Evolutionary conservation across 2,329 filamentous ascomycete species (phyloP), one percentile per base, ranked within the genome.

Genomic region (Pezicula neosporulosa): DNA sequence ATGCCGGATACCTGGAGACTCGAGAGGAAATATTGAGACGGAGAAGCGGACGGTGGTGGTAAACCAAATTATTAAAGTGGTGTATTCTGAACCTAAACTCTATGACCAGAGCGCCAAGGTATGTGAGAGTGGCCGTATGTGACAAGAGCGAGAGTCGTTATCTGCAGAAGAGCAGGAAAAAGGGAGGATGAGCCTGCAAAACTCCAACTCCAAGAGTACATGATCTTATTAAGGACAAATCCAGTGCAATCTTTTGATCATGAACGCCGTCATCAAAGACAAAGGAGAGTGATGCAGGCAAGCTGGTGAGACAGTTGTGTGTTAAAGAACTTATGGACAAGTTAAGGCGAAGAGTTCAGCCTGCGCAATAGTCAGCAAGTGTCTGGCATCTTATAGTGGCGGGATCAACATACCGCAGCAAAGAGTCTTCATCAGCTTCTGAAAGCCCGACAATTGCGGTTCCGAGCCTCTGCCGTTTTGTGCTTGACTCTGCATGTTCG

Each of bases 361-460:
- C 63, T 66, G 41, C 30, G 27, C 24, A 43, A n/a, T 46, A 50
- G 50, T 62, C 21, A 63, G 60, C 48, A 36, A 21, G 47, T 33
- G 18, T 44, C 24, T 33, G 18, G 44, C 27, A 18, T 21, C 47
- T 18, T 42, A 56, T 46, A 30, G 48, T 50, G 51, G 53, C 52
- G 19, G 38, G 10, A 45, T 38, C 24, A 52, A 69, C 76, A 77
- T 83, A 81, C 90, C 90, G 74, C 93, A 97, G 83, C 93, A 97
- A 52, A 97, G 77, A 54, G 85, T 82, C 78, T 94, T 96, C 82
- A 93, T 87, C 68, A 97, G 78, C 78, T 97, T 97, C 75, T 96
- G 89, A 75, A 92, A 85, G 58, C 90, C 89, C 53, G 86, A 87
- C 43, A 85, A 87, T 68, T 93, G 88, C 60, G 85, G 78, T 68